Percentiles rank a stretch among this genome's conserved stretches.
phyloP scores from a whole-genome alignment of 495 filamentous ascomycete species.

The Penicillium manginii region DNA sequence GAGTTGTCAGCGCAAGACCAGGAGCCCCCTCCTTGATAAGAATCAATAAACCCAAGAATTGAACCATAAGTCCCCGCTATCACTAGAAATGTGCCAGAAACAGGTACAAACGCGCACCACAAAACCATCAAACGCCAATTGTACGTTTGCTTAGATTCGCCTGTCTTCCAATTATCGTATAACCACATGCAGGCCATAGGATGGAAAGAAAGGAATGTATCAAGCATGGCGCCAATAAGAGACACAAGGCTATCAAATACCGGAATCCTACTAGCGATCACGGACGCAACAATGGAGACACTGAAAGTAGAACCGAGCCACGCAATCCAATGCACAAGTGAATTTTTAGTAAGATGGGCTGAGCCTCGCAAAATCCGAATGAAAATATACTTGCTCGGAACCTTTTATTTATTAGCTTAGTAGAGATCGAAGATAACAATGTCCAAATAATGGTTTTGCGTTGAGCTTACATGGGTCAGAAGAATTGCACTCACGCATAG shows the following conservation, averaged over 20 bases:
- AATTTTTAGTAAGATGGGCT: slow-evolving; percentile 33
- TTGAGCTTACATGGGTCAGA: background rate
- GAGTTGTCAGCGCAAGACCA: slow-evolving; percentile 27
- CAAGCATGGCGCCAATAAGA: slow-evolving; percentile 58
- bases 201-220: slow-evolving; percentile 27
- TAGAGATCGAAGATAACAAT: background rate
- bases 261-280: slow-evolving; percentile 40
- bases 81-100: slow-evolving; percentile 45
- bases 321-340: slow-evolving; percentile 33
- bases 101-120: slow-evolving; percentile 20
- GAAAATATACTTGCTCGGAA: slow-evolving; percentile 39
- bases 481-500: background rate
- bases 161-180: slow-evolving; percentile 42
- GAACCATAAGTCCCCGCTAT: slow-evolving; percentile 58
- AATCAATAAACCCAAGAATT: slow-evolving; percentile 39
- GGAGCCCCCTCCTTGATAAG: slow-evolving; percentile 26
- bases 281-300: slow-evolving; percentile 26
- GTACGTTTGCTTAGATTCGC: background rate
- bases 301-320: slow-evolving; percentile 38
- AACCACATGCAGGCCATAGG: slow-evolving; percentile 36
- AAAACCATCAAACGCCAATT: slow-evolving; percentile 12
- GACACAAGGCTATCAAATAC: slow-evolving; percentile 52
- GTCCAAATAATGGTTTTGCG: background rate
- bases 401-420: background rate
- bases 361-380: slow-evolving; percentile 40